These are phyloP conservation scores for Aegle marmelos DNA, from an alignment of 345 rosid genomes.

Conservation along the genomic window DNA sequence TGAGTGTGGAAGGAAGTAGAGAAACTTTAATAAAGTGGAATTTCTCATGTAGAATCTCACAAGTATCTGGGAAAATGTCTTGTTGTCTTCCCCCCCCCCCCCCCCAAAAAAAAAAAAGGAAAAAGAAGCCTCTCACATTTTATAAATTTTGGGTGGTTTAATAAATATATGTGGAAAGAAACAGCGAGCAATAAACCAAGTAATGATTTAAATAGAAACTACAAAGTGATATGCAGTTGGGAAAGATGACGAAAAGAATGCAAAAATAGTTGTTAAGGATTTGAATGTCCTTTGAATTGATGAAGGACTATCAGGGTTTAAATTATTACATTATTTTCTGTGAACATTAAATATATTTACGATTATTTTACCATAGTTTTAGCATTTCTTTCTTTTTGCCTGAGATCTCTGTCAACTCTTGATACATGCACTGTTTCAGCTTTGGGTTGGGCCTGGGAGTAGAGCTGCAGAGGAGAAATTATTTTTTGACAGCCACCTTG, in stretches of 20 bases:
- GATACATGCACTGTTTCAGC: constrained; percentile 41
- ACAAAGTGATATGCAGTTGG: neutral
- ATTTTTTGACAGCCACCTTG: constrained; percentile 87
- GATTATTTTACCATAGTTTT: neutral
- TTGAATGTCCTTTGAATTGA: neutral
- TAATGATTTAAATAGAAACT: neutral
- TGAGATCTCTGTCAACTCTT: constrained; percentile 8
- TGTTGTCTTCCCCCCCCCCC: neutral
- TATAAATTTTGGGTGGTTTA: neutral
- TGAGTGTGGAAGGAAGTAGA: neutral
- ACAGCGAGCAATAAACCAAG: neutral
- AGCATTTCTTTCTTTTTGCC: constrained; percentile 8
- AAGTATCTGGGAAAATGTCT: neutral
- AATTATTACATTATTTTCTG: neutral
- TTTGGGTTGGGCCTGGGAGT: constrained; percentile 95
- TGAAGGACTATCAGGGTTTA: neutral
- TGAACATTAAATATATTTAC: neutral
- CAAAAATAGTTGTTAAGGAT: neutral
- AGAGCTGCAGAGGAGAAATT: constrained; percentile 88
- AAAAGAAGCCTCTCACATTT: neutral
- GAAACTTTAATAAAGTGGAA: neutral
- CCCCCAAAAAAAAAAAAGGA: neutral
- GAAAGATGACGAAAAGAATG: neutral
- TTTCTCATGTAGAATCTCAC: neutral
- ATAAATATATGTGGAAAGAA: neutral